Base-by-base conservation (phyloP, 495 filamentous ascomycete species). In the Clavariopsis aquatica region DNA sequence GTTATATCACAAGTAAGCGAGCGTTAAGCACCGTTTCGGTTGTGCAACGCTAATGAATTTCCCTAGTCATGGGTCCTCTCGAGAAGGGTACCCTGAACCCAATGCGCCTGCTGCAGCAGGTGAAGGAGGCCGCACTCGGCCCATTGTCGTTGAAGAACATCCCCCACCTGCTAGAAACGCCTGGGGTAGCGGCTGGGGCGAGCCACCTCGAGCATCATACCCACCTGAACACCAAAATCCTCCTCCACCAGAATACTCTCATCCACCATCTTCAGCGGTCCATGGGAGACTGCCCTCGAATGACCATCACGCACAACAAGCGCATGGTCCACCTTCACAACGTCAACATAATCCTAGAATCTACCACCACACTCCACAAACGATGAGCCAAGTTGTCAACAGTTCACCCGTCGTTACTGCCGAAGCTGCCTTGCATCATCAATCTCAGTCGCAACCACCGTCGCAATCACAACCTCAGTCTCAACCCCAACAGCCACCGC, bases 81-180 rank as follows among this genome's bases (percentile, higher is more conserved):
- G 68, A 49, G 68, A 70, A 56, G 34, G 38, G 46, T 70, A 70
- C 45, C 26, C 60, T 8, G 57, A 65, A 9, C 36, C 60, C 52
- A 52, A 49, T 57, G 6, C 29, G 12, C 29, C 54, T 60, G 15
- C 1, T 29, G 24, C 49, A n/a, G n/a, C n/a, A n/a, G 68, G 27
- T 52, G 54, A 59, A 77, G 53, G 68, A 71, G 49, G 76, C 78
- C 41, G 79, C 75, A 57, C 66, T 45, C 60, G 79, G 54, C 76
- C 79, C 2, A 75, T 80, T 17, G 74, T 79, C 36, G 71, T 76
- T 0, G 80, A 83, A 45, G 79, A 83, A 20, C 72, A 64, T 66
- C 78, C 60, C 6, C 61, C 51, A 31, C 12, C 47, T n/a, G 26
- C 67, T 51, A 55, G 63, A 52, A 51, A 55, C 51, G 57, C 52